Conservation (phyloP, 176 grass and related monocot genomes). For the Oryza punctata region DNA sequence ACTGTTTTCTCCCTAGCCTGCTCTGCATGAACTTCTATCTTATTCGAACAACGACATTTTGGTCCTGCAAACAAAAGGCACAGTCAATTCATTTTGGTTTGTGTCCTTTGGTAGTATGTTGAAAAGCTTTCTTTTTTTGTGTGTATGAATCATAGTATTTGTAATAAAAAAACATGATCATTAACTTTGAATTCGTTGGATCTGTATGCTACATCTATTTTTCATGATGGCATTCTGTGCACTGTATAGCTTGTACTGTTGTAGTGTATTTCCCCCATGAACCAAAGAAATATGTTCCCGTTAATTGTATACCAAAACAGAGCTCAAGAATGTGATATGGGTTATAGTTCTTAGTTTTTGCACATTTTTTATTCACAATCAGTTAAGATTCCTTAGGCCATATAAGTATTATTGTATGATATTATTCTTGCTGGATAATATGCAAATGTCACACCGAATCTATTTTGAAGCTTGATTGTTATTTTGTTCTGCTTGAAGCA, state of each 20-base stretch:
- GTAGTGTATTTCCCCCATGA: neutral
- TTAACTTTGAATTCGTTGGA: neutral
- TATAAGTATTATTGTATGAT: neutral
- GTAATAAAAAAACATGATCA: neutral
- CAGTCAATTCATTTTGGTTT: neutral
- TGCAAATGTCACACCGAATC: neutral
- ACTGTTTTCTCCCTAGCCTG: neutral
- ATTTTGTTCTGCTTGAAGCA: constrained; percentile 1
- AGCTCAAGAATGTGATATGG: neutral
- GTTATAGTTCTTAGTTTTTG: neutral
- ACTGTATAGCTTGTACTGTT: neutral
- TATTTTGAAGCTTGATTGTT: neutral
- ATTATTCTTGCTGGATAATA: neutral
- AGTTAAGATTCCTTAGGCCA: neutral
- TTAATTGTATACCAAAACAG: neutral
- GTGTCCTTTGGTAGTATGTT: neutral
- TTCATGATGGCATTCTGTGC: neutral
- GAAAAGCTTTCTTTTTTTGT: neutral
- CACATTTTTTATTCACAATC: neutral
- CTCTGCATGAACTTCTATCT: constrained; percentile 7
- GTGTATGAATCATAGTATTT: neutral
- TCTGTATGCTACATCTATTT: neutral
- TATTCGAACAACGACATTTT: neutral
- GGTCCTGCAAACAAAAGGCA: neutral
- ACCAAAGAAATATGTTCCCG: neutral